A percentile compares a stretch with the other conserved stretches of the same genome.
Conservation (phyloP, 495 filamentous ascomycete species). For the Penicillium odoratum region DNA sequence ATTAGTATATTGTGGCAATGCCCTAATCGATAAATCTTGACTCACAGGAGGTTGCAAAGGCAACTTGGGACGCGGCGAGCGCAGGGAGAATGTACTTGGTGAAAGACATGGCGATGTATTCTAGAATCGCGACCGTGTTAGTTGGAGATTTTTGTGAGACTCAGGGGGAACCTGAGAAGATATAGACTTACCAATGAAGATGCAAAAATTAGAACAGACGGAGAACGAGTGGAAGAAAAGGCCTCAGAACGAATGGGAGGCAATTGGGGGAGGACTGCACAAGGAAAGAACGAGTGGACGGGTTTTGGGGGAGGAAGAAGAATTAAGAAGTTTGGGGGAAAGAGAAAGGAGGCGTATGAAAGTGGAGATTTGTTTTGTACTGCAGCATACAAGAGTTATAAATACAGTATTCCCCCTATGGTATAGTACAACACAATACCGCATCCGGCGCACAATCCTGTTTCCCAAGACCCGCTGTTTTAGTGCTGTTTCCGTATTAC, state of each 20-base stretch:
- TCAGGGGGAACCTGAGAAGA: background rate
- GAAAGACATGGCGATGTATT: constrained; percentile 60
- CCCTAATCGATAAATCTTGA: background rate
- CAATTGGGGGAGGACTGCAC: constrained; percentile 26
- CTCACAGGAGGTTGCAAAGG: constrained; percentile 54
- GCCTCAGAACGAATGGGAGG: constrained; percentile 32
- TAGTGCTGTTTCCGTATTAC: constrained; percentile 21
- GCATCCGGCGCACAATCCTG: constrained; percentile 13
- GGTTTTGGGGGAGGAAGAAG: constrained; percentile 45
- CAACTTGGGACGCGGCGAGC: constrained; percentile 64
- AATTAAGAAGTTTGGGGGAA: constrained; percentile 32
- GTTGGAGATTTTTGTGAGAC: background rate
- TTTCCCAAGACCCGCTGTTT: constrained; percentile 2
- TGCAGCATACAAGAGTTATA: constrained; percentile 8
- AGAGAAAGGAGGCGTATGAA: constrained; percentile 35
- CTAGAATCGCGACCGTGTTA: constrained; percentile 18
- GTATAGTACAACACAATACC: constrained; percentile 25
- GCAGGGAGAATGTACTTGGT: constrained; percentile 72
- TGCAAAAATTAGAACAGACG: constrained; percentile 15
- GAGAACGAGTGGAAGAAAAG: constrained; percentile 34
- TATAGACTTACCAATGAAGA: constrained; percentile 18
- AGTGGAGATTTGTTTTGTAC: constrained; percentile 29
- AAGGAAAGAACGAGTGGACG: constrained; percentile 50
- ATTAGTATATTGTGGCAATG: background rate
- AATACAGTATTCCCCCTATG: constrained; percentile 2